phyloP scores from a whole-genome alignment of 2,329 filamentous ascomycete genomes.

The Neodidymelliopsis sp. region DNA sequence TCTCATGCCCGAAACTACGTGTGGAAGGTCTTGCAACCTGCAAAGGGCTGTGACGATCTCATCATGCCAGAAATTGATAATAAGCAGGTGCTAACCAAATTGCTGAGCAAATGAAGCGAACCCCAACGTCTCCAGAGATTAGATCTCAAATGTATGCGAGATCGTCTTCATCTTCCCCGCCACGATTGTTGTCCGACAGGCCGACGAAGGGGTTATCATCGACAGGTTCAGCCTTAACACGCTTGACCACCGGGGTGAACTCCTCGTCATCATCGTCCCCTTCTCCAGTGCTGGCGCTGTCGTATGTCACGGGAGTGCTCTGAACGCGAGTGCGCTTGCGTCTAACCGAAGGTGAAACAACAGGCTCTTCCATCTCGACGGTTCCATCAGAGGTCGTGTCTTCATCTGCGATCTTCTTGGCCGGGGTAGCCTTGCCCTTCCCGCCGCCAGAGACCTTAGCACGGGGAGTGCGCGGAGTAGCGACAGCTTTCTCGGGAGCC shows the following conservation, averaged over 20 bases:
- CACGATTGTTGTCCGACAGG: not conserved
- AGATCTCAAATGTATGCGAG: constrained; percentile 1
- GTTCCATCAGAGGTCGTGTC: not conserved
- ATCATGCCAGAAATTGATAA: too few species aligned
- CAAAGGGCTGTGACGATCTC: too few species aligned
- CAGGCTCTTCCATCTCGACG: not conserved
- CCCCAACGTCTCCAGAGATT: too few species aligned
- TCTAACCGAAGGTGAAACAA: not conserved
- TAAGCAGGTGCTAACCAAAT: too few species aligned
- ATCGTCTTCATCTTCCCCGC: not conserved
- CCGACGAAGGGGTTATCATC: not conserved
- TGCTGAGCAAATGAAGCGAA: too few species aligned
- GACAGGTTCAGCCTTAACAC: constrained; percentile 2
- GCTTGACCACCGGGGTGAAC: not conserved
- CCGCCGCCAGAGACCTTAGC: not conserved
- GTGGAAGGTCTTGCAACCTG: too few species aligned
- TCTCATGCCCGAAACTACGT: too few species aligned
- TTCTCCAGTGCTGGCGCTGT: not conserved
- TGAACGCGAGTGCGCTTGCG: constrained; percentile 1
- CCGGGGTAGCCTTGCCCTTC: not conserved
- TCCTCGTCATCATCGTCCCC: constrained; percentile 3
- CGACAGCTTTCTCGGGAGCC: not conserved
- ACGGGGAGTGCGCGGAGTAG: not conserved
- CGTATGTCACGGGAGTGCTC: not conserved
- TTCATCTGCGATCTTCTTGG: not conserved